Conservation (phyloP, 2,329 filamentous ascomycete genomes). For the Cercospora sojina region DNA sequence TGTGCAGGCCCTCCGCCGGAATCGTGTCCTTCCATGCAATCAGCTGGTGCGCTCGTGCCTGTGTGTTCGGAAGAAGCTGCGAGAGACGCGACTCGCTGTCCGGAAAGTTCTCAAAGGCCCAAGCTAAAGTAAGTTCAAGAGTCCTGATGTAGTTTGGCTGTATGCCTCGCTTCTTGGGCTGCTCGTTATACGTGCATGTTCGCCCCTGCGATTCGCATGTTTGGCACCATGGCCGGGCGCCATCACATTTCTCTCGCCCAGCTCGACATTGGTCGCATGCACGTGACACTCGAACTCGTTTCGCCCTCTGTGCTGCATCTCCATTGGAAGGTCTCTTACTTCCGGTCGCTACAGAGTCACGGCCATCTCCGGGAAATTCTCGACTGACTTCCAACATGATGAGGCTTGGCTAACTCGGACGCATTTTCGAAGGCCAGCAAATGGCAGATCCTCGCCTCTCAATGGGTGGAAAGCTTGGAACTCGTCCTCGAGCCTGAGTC, state of each 20-base stretch:
- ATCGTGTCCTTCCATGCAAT: slow-evolving; percentile 54
- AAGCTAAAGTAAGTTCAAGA: slow-evolving; percentile 66
- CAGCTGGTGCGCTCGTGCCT: slow-evolving; percentile 45
- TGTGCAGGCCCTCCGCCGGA: slow-evolving; percentile 59
- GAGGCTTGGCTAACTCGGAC: slow-evolving; percentile 10
- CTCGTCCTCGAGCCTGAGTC: background rate
- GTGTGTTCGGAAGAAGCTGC: slow-evolving; percentile 52
- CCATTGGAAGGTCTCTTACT: slow-evolving; percentile 23
- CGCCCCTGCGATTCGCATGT: slow-evolving; percentile 65
- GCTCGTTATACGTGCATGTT: slow-evolving; percentile 68
- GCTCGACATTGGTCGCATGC: slow-evolving; percentile 40
- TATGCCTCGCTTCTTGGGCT: slow-evolving; percentile 73
- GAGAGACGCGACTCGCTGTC: slow-evolving; percentile 50
- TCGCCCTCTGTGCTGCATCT: slow-evolving; percentile 42
- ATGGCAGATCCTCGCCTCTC: background rate
- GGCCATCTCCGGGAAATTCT: slow-evolving; percentile 14
- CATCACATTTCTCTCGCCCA: slow-evolving; percentile 69
- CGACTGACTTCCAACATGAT: slow-evolving; percentile 20
- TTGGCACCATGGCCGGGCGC: slow-evolving; percentile 63
- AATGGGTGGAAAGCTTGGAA: background rate
- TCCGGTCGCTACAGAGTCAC: slow-evolving; percentile 9
- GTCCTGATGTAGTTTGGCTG: slow-evolving; percentile 78
- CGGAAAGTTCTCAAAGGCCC: slow-evolving; percentile 62
- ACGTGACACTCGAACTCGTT: slow-evolving; percentile 52
- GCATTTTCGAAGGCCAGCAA: slow-evolving; percentile 9